Evolutionary conservation across 176 grass and related monocot species (phyloP), one percentile per base, ranked within the genome.

Genomic region (Musa schizocarpa): DNA sequence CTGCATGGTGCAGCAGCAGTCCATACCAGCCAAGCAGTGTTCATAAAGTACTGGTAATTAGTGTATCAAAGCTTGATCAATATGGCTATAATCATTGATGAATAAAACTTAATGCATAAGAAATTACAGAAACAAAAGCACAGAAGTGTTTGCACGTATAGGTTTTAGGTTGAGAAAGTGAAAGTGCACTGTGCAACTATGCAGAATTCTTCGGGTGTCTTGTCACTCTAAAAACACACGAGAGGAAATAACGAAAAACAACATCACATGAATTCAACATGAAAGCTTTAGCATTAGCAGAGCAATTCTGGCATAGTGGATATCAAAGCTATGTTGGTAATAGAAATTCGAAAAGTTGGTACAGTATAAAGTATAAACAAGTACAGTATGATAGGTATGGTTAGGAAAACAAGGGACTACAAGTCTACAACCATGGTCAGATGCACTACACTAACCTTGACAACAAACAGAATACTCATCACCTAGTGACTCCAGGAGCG

Each of bases 381-480:
- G 34, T 5, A 61, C 57, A 14, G n/a, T 61, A 61, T 9, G 16
- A 1, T 21, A n/a, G 56, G 16, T 14, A 61, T 61, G 57, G 57
- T 61, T 8, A 61, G 57, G 17, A 21, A 61, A 25, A 68, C 24
- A 75, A 49, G 14, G 20, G 77, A 65, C 34, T 65, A 26, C 76
- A 61, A 76, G 77, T 57, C 34, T 65, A 26, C 76, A 61, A 76
- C 19, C 34, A 43, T 43, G 4, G 34, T 43, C 34, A 43, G 34
- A 43, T 6, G 34, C 34, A 43, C 63, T 16, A 24, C 23, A 22
- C 6, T 63, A 79, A 91, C 90, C 90, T 86, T 94, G 86, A 56
- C 90, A 99, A 77, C 82, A 85, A 91, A 82, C 78, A 52, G 82
- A 83, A 86, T 89, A 91, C 22, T 94, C 95, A 87, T 98, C 95